Conservation (phyloP, 768 basidiomycete genomes). For the Leccinellum rugosiceps region DNA sequence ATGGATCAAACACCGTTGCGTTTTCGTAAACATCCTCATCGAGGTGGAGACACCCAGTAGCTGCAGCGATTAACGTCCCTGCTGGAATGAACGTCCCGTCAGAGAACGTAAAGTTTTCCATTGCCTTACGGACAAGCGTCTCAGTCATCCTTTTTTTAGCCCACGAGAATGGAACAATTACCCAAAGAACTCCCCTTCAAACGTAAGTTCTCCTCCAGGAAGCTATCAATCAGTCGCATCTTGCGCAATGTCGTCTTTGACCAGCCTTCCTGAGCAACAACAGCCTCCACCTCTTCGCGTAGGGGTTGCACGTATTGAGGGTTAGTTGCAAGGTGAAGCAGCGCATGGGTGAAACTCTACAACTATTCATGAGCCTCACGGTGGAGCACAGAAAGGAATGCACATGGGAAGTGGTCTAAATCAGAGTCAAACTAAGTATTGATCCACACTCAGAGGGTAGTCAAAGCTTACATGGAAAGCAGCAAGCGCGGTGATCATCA, state of each 20-base stretch:
- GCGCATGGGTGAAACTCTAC: neutral
- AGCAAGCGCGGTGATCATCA: neutral
- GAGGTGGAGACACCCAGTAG: slow-evolving; percentile 24
- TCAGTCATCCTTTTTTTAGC: neutral
- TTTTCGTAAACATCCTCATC: slow-evolving; percentile 29
- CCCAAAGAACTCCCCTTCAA: neutral
- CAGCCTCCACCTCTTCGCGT: neutral
- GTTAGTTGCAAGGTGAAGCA: neutral
- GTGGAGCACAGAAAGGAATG: neutral
- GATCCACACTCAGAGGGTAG: neutral
- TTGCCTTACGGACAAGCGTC: slow-evolving; percentile 30
- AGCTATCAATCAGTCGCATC: neutral
- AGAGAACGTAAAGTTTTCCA: slow-evolving; percentile 34
- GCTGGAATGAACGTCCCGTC: slow-evolving; percentile 28
- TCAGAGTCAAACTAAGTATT: neutral
- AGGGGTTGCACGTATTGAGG: neutral
- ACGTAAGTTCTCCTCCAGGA: neutral
- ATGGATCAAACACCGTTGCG: slow-evolving; percentile 40
- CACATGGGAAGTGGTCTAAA: neutral
- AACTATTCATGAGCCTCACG: neutral
- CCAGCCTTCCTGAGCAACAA: neutral
- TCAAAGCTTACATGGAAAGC: slow-evolving; percentile 12
- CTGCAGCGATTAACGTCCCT: slow-evolving; percentile 22
- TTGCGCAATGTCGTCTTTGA: neutral
- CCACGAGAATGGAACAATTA: neutral